Evolutionary conservation across 352 stramenopile species (phyloP), one percentile per base, ranked within the genome.

Genomic region (Pythium sp.): DNA sequence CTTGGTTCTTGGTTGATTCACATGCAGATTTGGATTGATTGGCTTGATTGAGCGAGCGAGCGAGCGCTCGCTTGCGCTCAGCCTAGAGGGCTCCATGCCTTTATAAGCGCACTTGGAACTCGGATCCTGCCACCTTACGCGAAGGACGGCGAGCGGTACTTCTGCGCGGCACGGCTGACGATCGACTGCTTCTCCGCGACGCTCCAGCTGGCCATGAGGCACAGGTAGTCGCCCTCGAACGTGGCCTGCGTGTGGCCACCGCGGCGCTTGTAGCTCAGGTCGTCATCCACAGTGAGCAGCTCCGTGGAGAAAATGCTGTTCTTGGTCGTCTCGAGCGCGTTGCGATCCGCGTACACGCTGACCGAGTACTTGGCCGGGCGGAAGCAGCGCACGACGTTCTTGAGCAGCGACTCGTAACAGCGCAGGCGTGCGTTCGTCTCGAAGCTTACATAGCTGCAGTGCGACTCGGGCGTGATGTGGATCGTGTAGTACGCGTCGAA

Each of bases 401-500:
- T 98, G 58, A 99, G 89, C 57, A 99, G 82, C 32, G 92, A 94
- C 62, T 90, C 93, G 74, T 94, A 94, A 67, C 80, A 87, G 59
- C 84, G 83, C 36, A 95, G 74, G 55, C 84, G 83, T 43, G 86
- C 84, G 77, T 99, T 99, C 36, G 97, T 99, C 89, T 99, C 98
- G 75, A 99, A 99, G 76, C 87, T 98, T 54, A 97, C 97, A 79
- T 98, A 99, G 79, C 84, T 97, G 75, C 94, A 99, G 63, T 98
- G 86, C 65, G 84, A 90, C 81, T 99, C 97, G 11, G 98, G 98
- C 59, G 98, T 99, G 73, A 96, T 93, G 82, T 99, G 98, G 73
- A 99, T 99, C 55, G 98, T 99, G 70, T 97, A 99, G 86, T 99
- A 99, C 8, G 95, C 97, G 63, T 97, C 92, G 67, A 98, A 98